phyloP scores from a whole-genome alignment of 306 rosid species.

The Lotus japonicus region DNA sequence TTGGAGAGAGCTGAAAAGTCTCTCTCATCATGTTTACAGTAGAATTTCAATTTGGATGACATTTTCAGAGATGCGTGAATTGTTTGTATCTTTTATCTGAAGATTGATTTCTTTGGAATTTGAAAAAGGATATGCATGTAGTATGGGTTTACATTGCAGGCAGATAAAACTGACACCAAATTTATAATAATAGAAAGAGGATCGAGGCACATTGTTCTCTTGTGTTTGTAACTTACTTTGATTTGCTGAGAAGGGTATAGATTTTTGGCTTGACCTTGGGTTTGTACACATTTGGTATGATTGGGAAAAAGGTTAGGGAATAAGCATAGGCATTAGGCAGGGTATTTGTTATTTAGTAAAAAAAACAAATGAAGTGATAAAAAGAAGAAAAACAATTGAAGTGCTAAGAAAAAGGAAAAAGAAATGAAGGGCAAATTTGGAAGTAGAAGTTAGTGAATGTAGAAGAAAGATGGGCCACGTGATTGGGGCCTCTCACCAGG shows the following conservation, averaged over 20 bases:
- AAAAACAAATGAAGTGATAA: too few relatives aligned
- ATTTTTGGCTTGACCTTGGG: background rate
- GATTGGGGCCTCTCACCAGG: constrained; percentile 16
- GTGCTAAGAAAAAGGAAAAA: too few relatives aligned
- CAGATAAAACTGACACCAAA: constrained; percentile 35
- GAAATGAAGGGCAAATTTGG: background rate
- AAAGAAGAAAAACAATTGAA: too few relatives aligned
- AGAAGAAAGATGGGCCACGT: constrained; percentile 25
- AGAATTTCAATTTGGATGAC: background rate
- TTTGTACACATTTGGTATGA: background rate
- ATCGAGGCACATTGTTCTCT: constrained; percentile 15
- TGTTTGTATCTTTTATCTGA: background rate
- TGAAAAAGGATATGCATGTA: constrained; percentile 29
- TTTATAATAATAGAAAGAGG: constrained; percentile 18
- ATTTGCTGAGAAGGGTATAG: background rate
- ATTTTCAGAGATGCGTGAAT: background rate
- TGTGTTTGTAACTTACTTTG: background rate
- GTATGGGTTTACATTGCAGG: background rate
- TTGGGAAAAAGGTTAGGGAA: background rate
- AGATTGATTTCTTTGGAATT: constrained; percentile 35
- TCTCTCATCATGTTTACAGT: constrained; percentile 1
- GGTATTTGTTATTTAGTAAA: background rate
- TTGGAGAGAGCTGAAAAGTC: background rate
- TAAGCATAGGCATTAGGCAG: too few relatives aligned
- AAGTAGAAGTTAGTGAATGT: background rate